Base-by-base conservation (phyloP, 768 basidiomycete species). In the Phaeotremella skinneri region DNA sequence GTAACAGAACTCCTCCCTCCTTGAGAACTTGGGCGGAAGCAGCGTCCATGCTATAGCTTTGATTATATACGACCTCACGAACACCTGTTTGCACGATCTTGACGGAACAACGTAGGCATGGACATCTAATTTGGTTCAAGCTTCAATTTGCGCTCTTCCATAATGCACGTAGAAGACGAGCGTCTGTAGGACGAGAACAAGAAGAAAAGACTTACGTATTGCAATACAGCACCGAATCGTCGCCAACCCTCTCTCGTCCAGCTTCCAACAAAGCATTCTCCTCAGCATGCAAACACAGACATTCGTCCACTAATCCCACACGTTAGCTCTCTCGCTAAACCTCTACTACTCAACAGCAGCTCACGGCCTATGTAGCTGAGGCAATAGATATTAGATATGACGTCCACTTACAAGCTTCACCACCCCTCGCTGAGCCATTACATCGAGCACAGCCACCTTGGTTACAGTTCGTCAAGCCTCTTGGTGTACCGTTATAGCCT, bases 51-150 rank as follows among this genome's bases (percentile, higher is more conserved):
- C 91, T 91, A 78, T 99, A 99, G 52, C 86, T 85, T 55, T 97
- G 79, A 74, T 92, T 94, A 75, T 98, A 99, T 3, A 98, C 89
- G 2, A 99, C 94, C 57, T 86, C 87, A 59, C 83, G 86, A 20
- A 98, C 87, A 0, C 93, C 94, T 21, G 86, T 88, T 72, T 99
- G 94, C 26, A 97, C 92, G 65, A 98, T 97, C 76, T 98, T 98
- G 78, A 97, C 86, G 0, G 93, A 91, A 73, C 96, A 99, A 64
- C 84, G 86, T n/a, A 98, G 80, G 74, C 96, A 99, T 0, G 96
- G 96, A 69, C 96, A 99, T n/a, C 93, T 98, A 70, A 17, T 41
- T 34, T 20, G n/a, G 17, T 29, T 5, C 39, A 26, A 49, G 20
- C 25, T 17, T 32, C 31, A 49, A 43, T 17, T 3, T 9, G 39